Evolutionary conservation across 345 rosid species (phyloP).

Genomic region (Salix koriyanagi): DNA sequence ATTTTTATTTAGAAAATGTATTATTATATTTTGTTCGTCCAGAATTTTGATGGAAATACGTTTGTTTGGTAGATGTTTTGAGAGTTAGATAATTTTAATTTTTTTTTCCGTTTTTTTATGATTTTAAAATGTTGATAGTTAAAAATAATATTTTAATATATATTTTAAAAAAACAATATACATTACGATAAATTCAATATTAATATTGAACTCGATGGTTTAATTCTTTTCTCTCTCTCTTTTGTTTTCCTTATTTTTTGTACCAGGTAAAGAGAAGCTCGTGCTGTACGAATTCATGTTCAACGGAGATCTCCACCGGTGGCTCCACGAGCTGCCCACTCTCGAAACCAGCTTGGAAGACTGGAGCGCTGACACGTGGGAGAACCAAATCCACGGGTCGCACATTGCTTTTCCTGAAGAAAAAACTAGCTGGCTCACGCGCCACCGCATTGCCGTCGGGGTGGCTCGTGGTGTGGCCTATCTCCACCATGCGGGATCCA

Average conservation of each 20-base stretch:
- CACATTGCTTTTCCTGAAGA: constrained; percentile 37
- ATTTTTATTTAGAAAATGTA: too few relatives aligned
- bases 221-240: background rate
- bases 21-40: too few relatives aligned
- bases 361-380: constrained; percentile 97
- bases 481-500: constrained; percentile 80
- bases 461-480: constrained; percentile 92
- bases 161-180: too few relatives aligned
- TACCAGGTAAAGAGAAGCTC: constrained; percentile 70
- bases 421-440: constrained; percentile 64
- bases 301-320: constrained; percentile 77
- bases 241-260: background rate
- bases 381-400: constrained; percentile 34
- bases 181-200: too few relatives aligned
- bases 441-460: constrained; percentile 81
- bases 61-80: too few relatives aligned
- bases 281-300: constrained; percentile 76
- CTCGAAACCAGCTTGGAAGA: constrained; percentile 82
- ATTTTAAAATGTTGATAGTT: too few relatives aligned
- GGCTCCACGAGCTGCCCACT: constrained; percentile 92
- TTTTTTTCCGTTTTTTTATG: too few relatives aligned
- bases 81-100: too few relatives aligned
- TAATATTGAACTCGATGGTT: too few relatives aligned
- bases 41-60: background rate
- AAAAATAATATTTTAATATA: too few relatives aligned